A percentile compares a stretch with the other conserved stretches of the same genome.
phyloP scores from a whole-genome alignment of 139 green algal genomes.

The Volvox reticuliferus region DNA sequence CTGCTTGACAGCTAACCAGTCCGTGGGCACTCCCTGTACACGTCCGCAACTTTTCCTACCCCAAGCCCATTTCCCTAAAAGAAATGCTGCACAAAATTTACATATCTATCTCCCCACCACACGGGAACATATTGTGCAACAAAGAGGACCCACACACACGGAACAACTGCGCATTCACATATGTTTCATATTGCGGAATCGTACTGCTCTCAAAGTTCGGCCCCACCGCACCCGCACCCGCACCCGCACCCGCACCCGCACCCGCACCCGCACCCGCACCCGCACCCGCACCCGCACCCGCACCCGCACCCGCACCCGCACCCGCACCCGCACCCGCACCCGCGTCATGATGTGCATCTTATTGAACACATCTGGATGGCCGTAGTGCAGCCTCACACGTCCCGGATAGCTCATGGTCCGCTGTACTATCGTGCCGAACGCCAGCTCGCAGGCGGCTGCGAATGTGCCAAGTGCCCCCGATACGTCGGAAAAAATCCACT shows the following conservation, averaged over 20 bases:
- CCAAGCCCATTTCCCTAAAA: no score
- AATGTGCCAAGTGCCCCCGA: slow-evolving; percentile 74
- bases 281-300: background rate
- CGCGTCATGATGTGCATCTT: slow-evolving; percentile 67
- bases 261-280: slow-evolving; percentile 6
- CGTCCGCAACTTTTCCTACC: no score
- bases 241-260: slow-evolving; percentile 1
- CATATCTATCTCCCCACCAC: background rate
- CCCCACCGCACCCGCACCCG: background rate
- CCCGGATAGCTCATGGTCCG: slow-evolving; percentile 82
- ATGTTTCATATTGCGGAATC: no score
- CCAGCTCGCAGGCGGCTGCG: slow-evolving; percentile 80
- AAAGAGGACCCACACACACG: no score
- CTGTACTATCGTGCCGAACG: slow-evolving; percentile 89
- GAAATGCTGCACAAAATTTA: background rate
- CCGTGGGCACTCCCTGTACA: no score
- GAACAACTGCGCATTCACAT: no score
- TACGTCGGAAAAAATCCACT: slow-evolving; percentile 79
- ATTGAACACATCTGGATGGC: slow-evolving; percentile 94
- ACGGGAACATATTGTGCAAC: no score
- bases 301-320: background rate
- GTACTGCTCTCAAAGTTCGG: no score
- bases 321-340: background rate
- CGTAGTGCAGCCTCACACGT: slow-evolving; percentile 89
- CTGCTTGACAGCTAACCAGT: no score